Conservation (phyloP, 2,329 filamentous ascomycete species). For the Epichloe hybrida region DNA sequence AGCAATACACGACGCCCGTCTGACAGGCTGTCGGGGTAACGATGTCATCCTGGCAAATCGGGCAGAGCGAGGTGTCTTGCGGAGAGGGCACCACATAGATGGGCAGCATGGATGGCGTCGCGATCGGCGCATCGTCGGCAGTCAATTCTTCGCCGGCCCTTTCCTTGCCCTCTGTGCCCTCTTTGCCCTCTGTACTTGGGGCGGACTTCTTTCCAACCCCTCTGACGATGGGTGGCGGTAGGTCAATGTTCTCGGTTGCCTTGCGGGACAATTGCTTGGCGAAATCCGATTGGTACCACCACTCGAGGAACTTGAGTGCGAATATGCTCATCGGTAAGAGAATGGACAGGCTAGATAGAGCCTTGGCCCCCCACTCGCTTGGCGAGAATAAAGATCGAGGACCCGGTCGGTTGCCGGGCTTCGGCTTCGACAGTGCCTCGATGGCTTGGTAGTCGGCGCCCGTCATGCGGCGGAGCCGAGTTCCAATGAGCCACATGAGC, state of each 20-base stretch:
- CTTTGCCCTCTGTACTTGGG: not conserved
- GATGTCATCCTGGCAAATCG: constrained; percentile 70
- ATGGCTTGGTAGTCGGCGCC: constrained; percentile 75
- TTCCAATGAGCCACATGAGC: constrained; percentile 83
- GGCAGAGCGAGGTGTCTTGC: constrained; percentile 59
- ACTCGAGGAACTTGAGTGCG: constrained; percentile 93
- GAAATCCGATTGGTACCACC: constrained; percentile 98
- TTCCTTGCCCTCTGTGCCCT: constrained; percentile 7
- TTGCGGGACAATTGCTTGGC: constrained; percentile 80
- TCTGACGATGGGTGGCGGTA: constrained; percentile 76
- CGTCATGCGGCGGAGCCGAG: constrained; percentile 71
- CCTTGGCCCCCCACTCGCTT: constrained; percentile 51
- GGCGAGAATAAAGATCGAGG: constrained; percentile 54
- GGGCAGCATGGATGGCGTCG: constrained; percentile 61
- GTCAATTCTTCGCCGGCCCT: constrained; percentile 17
- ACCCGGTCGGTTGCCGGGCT: constrained; percentile 34
- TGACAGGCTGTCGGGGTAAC: constrained; percentile 87
- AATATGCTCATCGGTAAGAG: constrained; percentile 89
- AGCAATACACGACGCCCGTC: constrained; percentile 92
- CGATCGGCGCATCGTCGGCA: constrained; percentile 54
- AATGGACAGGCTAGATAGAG: constrained; percentile 64
- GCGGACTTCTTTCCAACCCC: constrained; percentile 31
- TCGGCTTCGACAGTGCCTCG: constrained; percentile 43
- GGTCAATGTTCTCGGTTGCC: constrained; percentile 71
- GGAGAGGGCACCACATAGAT: constrained; percentile 68